Evolutionary conservation across 2,329 filamentous ascomycete species (phyloP).

Genomic region (Alternaria dauci): DNA sequence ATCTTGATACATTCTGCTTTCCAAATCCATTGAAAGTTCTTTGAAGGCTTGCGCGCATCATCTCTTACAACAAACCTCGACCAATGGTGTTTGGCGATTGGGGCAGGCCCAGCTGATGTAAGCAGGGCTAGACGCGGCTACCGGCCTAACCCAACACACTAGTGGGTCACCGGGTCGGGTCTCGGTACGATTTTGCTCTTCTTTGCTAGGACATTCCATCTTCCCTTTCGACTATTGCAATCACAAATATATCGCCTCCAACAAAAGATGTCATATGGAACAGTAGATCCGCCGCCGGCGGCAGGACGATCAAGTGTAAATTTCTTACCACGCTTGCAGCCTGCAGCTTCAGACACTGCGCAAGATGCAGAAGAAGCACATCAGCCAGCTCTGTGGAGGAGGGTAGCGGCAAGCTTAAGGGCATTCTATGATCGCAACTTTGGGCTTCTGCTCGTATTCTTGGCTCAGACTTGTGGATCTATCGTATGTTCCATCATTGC

Average conservation of each 20-base stretch:
- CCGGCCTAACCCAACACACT: conserved; percentile 1
- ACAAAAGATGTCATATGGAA: conserved; percentile 25
- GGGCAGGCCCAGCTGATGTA: not conserved
- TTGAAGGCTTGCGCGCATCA: not conserved
- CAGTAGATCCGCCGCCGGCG: conserved; percentile 8
- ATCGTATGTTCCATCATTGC: conserved; percentile 18
- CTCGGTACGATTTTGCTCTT: conserved; percentile 1
- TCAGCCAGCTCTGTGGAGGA: not conserved
- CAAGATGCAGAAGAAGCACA: conserved; percentile 13
- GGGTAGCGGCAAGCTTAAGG: conserved; percentile 11
- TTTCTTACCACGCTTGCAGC: conserved; percentile 8
- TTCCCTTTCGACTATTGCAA: not conserved
- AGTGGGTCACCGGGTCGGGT: not conserved
- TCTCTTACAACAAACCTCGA: not conserved
- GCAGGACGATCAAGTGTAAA: conserved; percentile 4
- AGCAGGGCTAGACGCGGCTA: conserved; percentile 9
- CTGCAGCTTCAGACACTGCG: not conserved
- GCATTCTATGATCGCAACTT: conserved; percentile 36
- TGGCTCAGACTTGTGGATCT: conserved; percentile 51
- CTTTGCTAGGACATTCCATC: not conserved
- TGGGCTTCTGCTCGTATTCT: conserved; percentile 34
- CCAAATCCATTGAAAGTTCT: not conserved
- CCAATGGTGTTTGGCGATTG: not conserved
- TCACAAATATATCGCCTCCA: not conserved
- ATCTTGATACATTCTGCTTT: not conserved